phyloP scores from a whole-genome alignment of 257 asterid species.

The Eustoma russellianum region DNA sequence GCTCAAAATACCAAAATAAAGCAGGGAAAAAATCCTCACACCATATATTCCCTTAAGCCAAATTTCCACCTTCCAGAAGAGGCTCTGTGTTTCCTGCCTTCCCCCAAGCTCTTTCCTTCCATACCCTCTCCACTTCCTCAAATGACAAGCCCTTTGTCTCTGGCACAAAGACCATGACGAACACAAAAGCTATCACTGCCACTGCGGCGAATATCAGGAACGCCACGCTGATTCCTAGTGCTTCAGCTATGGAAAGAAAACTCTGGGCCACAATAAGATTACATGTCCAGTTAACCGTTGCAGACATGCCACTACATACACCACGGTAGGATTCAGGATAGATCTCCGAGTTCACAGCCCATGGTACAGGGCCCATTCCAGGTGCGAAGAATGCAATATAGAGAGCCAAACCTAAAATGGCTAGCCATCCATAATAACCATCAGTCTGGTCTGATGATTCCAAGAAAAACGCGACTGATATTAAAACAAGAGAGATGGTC shows the following conservation, averaged over 20 bases:
- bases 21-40: no score
- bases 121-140: constrained; percentile 69
- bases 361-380: constrained; percentile 95
- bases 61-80: constrained; percentile 30
- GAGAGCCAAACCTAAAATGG: constrained; percentile 63
- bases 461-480: constrained; percentile 47
- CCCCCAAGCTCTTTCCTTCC: constrained; percentile 73
- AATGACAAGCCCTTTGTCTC: constrained; percentile 88
- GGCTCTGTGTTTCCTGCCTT: constrained; percentile 26
- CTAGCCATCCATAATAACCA: constrained; percentile 66
- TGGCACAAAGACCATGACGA: constrained; percentile 58
- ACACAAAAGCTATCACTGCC: constrained; percentile 55
- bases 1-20: no score
- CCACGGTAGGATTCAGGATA: constrained; percentile 84
- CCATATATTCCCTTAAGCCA: constrained; percentile 6
- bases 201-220: constrained; percentile 66
- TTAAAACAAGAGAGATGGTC: constrained; percentile 54
- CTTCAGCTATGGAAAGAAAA: constrained; percentile 60
- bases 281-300: constrained; percentile 88
- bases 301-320: constrained; percentile 90
- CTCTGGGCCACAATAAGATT: constrained; percentile 78
- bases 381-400: constrained; percentile 78
- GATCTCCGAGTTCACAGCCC: constrained; percentile 90
- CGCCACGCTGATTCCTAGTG: constrained; percentile 54
- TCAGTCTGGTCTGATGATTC: constrained; percentile 22